Percentiles rank a stretch among this genome's conserved stretches.
Evolutionary conservation across 768 basidiomycete genomes (phyloP).

Genomic region (Termitomyces heimii): DNA sequence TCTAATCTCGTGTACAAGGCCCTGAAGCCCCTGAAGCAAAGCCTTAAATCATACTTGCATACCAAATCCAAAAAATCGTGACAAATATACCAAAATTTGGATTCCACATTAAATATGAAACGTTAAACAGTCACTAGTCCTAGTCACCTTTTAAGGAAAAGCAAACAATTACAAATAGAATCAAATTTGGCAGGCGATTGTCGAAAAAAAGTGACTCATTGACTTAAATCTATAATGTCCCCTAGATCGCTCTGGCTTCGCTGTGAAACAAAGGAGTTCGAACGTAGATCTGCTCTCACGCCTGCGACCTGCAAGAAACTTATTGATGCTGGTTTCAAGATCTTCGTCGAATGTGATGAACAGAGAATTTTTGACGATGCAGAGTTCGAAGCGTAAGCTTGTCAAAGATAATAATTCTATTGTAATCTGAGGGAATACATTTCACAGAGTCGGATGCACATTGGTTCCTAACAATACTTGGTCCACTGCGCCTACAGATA

Average conservation of each 20-base stretch:
- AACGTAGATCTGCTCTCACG: constrained; percentile 88
- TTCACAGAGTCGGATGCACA: constrained; percentile 77
- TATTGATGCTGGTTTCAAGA: constrained; percentile 84
- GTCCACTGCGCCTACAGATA: constrained; percentile 67
- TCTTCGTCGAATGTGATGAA: constrained; percentile 88
- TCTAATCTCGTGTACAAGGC: too few relatives aligned
- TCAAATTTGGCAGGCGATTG: too few relatives aligned
- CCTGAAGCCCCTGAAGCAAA: too few relatives aligned
- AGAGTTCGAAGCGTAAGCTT: constrained; percentile 86
- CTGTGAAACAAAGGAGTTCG: constrained; percentile 95
- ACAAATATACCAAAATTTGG: too few relatives aligned
- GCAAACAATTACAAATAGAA: too few relatives aligned
- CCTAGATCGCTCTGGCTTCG: constrained; percentile 78
- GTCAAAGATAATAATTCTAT: neutral
- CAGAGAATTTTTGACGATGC: constrained; percentile 92
- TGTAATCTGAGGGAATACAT: constrained; percentile 5
- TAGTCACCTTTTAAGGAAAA: too few relatives aligned
- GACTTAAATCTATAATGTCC: constrained; percentile 32
- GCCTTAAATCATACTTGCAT: too few relatives aligned
- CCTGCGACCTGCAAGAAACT: constrained; percentile 87
- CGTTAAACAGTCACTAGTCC: too few relatives aligned
- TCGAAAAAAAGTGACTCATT: neutral
- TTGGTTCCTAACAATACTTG: constrained; percentile 86
- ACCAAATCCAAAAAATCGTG: too few relatives aligned
- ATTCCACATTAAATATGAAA: too few relatives aligned